phyloP scores from a whole-genome alignment of 2,329 filamentous ascomycete genomes.

The Cladosporium sp. region DNA sequence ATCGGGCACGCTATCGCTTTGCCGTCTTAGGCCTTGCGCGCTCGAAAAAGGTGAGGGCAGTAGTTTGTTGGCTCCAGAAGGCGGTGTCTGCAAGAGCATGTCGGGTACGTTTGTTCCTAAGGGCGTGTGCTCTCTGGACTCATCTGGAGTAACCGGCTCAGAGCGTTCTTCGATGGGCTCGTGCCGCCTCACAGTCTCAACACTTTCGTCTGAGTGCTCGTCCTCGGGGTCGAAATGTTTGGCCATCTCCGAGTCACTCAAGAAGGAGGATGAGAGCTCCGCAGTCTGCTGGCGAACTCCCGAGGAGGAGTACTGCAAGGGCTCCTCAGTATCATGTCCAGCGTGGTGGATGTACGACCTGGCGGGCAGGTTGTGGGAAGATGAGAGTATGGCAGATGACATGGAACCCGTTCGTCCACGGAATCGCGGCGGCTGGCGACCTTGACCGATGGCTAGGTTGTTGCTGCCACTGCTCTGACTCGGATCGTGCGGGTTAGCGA shows the following conservation, averaged over 20 bases:
- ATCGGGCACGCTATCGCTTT: constrained; percentile 29
- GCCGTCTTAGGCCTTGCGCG: constrained; percentile 4
- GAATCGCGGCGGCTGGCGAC: constrained; percentile 21
- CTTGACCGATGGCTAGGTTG: constrained; percentile 17
- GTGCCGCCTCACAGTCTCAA: constrained; percentile 23
- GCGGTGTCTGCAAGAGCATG: constrained; percentile 13
- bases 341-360: constrained; percentile 41
- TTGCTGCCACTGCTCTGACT: constrained; percentile 10
- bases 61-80: not conserved
- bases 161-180: constrained; percentile 39
- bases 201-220: constrained; percentile 22
- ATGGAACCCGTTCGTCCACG: constrained; percentile 23
- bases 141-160: constrained; percentile 37
- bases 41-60: constrained; percentile 12
- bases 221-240: constrained; percentile 21
- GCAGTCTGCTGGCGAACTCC: constrained; percentile 43
- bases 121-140: constrained; percentile 18
- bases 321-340: constrained; percentile 38
- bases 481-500: constrained; percentile 18
- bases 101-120: constrained; percentile 17
- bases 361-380: constrained; percentile 37
- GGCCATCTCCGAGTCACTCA: constrained; percentile 37
- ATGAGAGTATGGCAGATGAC: constrained; percentile 30
- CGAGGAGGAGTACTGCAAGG: constrained; percentile 41
- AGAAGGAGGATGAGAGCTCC: constrained; percentile 41